Evolutionary conservation across 2,329 filamentous ascomycete species (phyloP).

Genomic region (Cyclaneusma minus): DNA sequence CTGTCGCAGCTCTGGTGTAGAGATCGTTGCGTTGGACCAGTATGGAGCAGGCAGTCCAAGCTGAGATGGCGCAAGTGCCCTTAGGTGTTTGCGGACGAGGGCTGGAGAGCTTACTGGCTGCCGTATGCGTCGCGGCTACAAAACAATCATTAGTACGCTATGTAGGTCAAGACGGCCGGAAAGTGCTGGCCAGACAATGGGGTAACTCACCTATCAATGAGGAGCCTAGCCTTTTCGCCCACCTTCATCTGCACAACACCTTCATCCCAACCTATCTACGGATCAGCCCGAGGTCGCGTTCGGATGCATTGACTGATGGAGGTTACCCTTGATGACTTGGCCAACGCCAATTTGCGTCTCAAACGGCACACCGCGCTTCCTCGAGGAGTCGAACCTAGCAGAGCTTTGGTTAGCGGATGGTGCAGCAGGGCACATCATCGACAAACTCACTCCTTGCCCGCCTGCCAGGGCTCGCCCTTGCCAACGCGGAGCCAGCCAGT

Average conservation of each 20-base stretch:
- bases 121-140: constrained; percentile 51
- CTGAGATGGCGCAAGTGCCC: constrained; percentile 3
- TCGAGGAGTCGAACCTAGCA: constrained; percentile 75
- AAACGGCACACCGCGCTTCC: constrained; percentile 57
- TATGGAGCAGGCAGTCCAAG: too few species aligned
- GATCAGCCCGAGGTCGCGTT: constrained; percentile 2
- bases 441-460: too few species aligned
- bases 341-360: constrained; percentile 65
- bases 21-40: not conserved
- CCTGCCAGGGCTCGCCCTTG: too few species aligned
- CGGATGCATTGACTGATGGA: constrained; percentile 3
- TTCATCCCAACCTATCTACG: constrained; percentile 59
- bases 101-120: constrained; percentile 34
- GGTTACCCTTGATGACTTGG: constrained; percentile 68
- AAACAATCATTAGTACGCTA: constrained; percentile 8
- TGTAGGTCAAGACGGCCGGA: not conserved
- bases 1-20: not conserved
- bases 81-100: too few species aligned
- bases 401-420: constrained; percentile 7
- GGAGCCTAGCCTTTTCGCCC: constrained; percentile 77
- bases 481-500: too few species aligned
- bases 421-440: too few species aligned
- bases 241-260: constrained; percentile 75
- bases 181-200: constrained; percentile 55
- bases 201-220: constrained; percentile 64